These are phyloP conservation scores for Schoenoplectus triqueter DNA, from an alignment of 202 grass and related monocot species.

Conservation along the genomic window DNA sequence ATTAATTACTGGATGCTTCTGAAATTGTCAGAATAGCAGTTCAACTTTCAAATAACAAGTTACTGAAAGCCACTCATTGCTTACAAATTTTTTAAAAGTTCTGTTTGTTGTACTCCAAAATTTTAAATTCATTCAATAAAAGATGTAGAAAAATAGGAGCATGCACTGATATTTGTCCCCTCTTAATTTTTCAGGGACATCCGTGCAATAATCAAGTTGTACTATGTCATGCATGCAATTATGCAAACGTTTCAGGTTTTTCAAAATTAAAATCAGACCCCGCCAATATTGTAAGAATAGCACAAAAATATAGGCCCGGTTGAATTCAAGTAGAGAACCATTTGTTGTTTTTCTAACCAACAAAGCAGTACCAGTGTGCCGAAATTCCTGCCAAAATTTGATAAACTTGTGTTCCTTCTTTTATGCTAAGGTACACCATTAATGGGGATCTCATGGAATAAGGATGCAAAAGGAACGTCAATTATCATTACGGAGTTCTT, in stretches of 20 bases:
- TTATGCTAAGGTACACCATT: conserved; percentile 29
- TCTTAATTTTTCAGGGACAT: background rate
- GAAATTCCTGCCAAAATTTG: background rate
- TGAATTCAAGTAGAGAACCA: background rate
- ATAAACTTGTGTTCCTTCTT: background rate
- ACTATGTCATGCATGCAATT: conserved; percentile 33
- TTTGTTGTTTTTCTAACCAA: background rate
- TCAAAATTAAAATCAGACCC: conserved; percentile 27
- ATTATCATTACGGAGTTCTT: background rate
- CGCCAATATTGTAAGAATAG: background rate
- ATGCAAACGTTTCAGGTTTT: conserved; percentile 26
- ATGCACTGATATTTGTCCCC: background rate
- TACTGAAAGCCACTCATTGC: background rate
- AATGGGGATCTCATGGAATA: background rate
- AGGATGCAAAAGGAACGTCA: background rate
- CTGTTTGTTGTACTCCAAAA: background rate
- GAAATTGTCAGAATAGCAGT: background rate
- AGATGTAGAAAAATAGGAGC: background rate
- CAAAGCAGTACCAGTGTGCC: background rate
- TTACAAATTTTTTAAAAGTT: background rate
- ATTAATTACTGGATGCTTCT: background rate
- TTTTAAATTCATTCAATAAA: conserved; percentile 22
- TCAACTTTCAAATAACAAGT: background rate
- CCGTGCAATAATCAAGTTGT: conserved; percentile 30
- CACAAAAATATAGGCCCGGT: conserved; percentile 21